These are phyloP conservation scores for Aspergillus oerlinghausenensis DNA, from an alignment of 2,329 filamentous ascomycete genomes.

Conservation along the genomic window DNA sequence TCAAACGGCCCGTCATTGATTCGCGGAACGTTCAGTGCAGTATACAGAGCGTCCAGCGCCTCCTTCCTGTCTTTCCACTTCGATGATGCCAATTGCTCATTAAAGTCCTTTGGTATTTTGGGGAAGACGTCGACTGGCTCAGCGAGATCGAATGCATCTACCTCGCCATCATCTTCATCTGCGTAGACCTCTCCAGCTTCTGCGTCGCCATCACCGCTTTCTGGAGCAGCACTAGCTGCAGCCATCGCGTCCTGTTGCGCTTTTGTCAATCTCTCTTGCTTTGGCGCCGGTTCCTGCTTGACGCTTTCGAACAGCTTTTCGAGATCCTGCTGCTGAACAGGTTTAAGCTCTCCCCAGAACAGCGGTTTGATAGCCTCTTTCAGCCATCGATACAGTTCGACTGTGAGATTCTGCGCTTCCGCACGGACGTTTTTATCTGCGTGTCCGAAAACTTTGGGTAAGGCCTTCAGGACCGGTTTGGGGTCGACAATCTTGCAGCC, in stretches of 20 bases:
- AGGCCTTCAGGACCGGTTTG: constrained; percentile 78
- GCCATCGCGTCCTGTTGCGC: constrained; percentile 84
- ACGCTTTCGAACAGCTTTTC: constrained; percentile 92
- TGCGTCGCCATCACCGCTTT: constrained; percentile 49
- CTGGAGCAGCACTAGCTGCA: constrained; percentile 58
- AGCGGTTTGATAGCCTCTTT: constrained; percentile 97
- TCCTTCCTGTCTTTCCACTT: constrained; percentile 99
- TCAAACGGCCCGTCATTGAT: constrained; percentile 89
- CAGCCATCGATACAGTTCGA: constrained; percentile 95
- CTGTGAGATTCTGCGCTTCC: constrained; percentile 83
- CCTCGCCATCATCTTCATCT: constrained; percentile 59
- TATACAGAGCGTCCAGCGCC: constrained; percentile 75
- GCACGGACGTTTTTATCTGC: constrained; percentile 97
- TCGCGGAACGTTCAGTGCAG: constrained; percentile 72
- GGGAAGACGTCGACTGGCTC: constrained; percentile 83
- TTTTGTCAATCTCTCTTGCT: constrained; percentile 82
- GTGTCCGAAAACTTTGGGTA: constrained; percentile 90
- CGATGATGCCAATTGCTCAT: constrained; percentile 77
- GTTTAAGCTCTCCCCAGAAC: constrained; percentile 94
- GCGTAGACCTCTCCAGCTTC: constrained; percentile 58
- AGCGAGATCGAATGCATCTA: constrained; percentile 76
- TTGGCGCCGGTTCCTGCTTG: constrained; percentile 79
- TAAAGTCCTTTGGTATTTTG: constrained; percentile 76
- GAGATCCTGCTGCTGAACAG: constrained; percentile 88
- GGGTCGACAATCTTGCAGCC: constrained; percentile 92